Base-by-base conservation (phyloP, 2,329 filamentous ascomycete species). In the Botrytis tulipae region DNA sequence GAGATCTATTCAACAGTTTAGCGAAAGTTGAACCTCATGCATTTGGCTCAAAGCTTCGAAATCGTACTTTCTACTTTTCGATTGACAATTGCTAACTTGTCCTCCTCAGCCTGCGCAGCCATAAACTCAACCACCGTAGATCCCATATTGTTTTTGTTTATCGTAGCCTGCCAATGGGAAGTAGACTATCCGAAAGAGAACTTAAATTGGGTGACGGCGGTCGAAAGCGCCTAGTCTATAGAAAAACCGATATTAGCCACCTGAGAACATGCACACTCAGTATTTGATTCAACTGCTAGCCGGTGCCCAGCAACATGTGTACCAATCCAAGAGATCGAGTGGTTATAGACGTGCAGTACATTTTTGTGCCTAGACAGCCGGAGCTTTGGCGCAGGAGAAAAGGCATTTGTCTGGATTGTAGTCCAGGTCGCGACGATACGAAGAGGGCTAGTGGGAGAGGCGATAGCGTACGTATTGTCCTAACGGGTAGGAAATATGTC, bases 21-120 rank as follows among this genome's bases (percentile, higher is more conserved):
- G 40, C 25, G 46, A 54, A 54, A 4, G 32, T 32, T 16, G 9
- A 59, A 29, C n/a, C n/a, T 29, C 1, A 22, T 18, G 25, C 1
- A 6, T 25, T 29, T 67, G 16, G 32, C n/a, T 29, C 8, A 3
- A 54, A 37, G 5, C 18, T 42, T 32, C 29, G 46, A 29, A 29
- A 37, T 54, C 74, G 22, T 74, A 75, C 74, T 71, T 54, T 70
- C 65, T 68, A 70, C 51, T 42, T 72, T 74, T 25, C 62, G 62
- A 40, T 68, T 44, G 16, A 67, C 69, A 42, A 73, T 57, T 35
- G 62, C 63, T 62, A 54, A 29, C 51, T 71, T 62, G 29, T 73
- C 59, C 18, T 29, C 44, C 35, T 60, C 72, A 14, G 63, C 54
- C 37, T 57, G 32, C 8, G 74, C 68, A 54, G 63, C 62, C 54